phyloP scores from a whole-genome alignment of 768 basidiomycete genomes.

The Podaxis sp. region DNA sequence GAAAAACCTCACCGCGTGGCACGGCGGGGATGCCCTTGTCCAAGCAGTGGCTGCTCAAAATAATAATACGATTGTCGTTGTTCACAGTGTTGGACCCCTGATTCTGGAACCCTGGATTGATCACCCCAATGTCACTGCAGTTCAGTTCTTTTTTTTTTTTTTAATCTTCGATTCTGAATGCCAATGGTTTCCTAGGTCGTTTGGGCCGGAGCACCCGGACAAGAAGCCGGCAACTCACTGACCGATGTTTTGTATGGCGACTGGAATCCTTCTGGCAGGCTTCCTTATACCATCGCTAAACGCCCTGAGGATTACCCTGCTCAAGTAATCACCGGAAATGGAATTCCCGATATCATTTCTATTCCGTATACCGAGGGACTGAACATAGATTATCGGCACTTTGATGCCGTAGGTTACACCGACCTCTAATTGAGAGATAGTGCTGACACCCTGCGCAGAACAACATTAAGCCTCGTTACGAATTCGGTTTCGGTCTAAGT shows the following conservation, averaged over 20 bases:
- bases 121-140: constrained; percentile 68
- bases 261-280: constrained; percentile 62
- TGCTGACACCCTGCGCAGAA: constrained; percentile 30
- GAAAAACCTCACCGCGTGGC: constrained; percentile 73
- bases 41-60: constrained; percentile 61
- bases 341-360: constrained; percentile 33
- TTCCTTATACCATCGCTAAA: constrained; percentile 78
- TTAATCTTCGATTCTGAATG: constrained; percentile 11
- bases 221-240: constrained; percentile 68
- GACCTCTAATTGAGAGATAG: background rate
- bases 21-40: constrained; percentile 67
- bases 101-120: constrained; percentile 66
- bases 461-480: constrained; percentile 74
- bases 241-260: constrained; percentile 67
- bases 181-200: constrained; percentile 31
- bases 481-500: constrained; percentile 87
- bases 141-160: constrained; percentile 27
- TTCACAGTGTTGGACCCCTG: constrained; percentile 58
- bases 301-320: constrained; percentile 52
- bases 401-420: constrained; percentile 51
- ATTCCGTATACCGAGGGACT: constrained; percentile 43
- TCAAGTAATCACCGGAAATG: constrained; percentile 34
- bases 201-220: constrained; percentile 67
- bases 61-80: constrained; percentile 69
- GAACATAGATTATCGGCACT: constrained; percentile 69